Base-by-base conservation (phyloP, 1,139 yeast genomes). In the Hyphopichia burtonii region DNA sequence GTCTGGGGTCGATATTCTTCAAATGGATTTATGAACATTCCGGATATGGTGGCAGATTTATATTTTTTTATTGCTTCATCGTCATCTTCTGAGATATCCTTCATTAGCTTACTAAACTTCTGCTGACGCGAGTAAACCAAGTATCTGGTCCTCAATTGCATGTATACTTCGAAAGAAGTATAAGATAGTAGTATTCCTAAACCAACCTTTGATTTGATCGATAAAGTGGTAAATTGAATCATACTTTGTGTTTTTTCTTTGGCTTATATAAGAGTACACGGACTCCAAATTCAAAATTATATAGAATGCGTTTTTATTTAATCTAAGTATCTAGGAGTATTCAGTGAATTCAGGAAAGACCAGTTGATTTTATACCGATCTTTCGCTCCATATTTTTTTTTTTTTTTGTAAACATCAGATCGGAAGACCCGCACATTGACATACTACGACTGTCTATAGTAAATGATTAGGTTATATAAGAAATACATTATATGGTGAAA, bases 1-100 rank as follows among this genome's bases (percentile, higher is more conserved):
- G 97, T 89, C 62, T 90, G 97, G 3, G 91, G 85, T 38, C 97
- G 71, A 58, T 91, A 91, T 56, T 91, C 96, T n/a, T 77, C 78
- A 57, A 91, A 91, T 2, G 98, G 98, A 56, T 91, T 91, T 42
- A 88, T 94, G 63, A 79, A 91, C 58, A 90, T 72, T 7, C 97
- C 97, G 10, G 81, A 79, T 0, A 91, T 75, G 9, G 78, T 75
- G 44, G 89, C 74, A 1, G 79, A 66, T 37, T 64, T 66, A 54
- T 71, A 80, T 49, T 61, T 65, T 10, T 38, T 7, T 6, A 34
- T 19, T 42, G 58, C 41, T 17, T 56, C 49, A 39, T 63, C 65
- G n/a, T 55, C 40, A 17, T 61, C 53, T 31, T 46, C 39, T 38
- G 32, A 14, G 4, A 49, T 14, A 36, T 41, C 19, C 19, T 38